Base-by-base conservation (phyloP, 2,329 filamentous ascomycete genomes). In the Dothistroma septosporum region DNA sequence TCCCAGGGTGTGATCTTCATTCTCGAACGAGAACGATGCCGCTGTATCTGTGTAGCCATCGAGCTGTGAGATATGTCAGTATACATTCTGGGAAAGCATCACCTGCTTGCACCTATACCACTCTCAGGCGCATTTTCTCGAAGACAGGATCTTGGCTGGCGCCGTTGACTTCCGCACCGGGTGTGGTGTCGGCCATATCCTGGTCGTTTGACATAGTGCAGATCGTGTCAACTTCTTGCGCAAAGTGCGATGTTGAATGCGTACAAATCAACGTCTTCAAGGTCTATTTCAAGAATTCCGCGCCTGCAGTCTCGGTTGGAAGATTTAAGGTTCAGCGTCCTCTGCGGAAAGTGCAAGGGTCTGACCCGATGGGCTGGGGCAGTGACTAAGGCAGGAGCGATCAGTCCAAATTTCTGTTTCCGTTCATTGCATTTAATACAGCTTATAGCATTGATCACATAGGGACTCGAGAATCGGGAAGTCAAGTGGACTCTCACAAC, bases 1-100 rank as follows among this genome's bases (percentile, higher is more conserved):
- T 31, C 94, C 94, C 56, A 99, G 81, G 0, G 94, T 99, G 77
- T 99, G 94, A 48, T 95, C 92, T 79, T 99, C 94, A 50, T 91
- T 87, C 62, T 90, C 86, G 70, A 99, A 96, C 74, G 97, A 91
- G 74, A 97, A 99, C 16, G 92, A 96, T 32, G 94, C 94, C 4
- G 92, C 92, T 9, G 89, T 93, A 54, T 93, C 89, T 16, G 77
- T 89, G 58, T 90, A 90, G 53, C 92, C 92, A 37, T 91, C 89
- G 31, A 97, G 81, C 93, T 97, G 63, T 28, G n/a, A 22, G n/a
- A 28, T 19, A 28, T 19, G 33, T 55, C 33, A 55, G 35, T n/a
- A 55, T 6, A 16, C 28, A 11, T 19, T 50, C 21, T 1, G 8
- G 6, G 6, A n/a, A 1, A n/a, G 8, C 19, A 7, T 53, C 22